These are phyloP conservation scores for Sarocladium kiliense DNA, from an alignment of 2,329 filamentous ascomycete genomes.

Conservation along the genomic window DNA sequence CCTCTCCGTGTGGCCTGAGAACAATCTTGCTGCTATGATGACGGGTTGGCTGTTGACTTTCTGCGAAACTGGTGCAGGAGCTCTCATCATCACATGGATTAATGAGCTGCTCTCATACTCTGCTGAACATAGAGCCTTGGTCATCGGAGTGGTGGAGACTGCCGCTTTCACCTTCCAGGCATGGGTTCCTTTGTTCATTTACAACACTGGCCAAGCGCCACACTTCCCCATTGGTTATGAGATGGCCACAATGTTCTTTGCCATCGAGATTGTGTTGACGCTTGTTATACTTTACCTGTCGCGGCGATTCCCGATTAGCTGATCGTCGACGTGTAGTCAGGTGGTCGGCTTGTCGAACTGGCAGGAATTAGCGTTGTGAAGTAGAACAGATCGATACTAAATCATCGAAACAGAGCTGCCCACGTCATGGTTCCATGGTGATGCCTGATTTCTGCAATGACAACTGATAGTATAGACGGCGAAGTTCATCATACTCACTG, in stretches of 20 bases:
- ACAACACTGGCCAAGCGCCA: conserved; percentile 30
- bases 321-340: neutral
- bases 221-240: conserved; percentile 33
- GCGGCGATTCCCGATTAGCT: conserved; percentile 9
- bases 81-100: conserved; percentile 38
- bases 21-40: conserved; percentile 29
- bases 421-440: too few species aligned
- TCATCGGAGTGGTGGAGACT: conserved; percentile 43
- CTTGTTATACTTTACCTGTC: conserved; percentile 16
- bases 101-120: conserved; percentile 40
- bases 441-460: too few species aligned
- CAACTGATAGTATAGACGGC: too few species aligned
- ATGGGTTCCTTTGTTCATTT: conserved; percentile 35
- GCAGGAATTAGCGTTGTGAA: too few species aligned
- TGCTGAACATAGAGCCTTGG: conserved; percentile 42
- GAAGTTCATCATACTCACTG: too few species aligned
- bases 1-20: conserved; percentile 27
- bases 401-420: too few species aligned
- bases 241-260: conserved; percentile 26
- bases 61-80: conserved; percentile 27
- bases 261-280: conserved; percentile 20
- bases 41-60: conserved; percentile 30
- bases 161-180: conserved; percentile 37
- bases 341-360: too few species aligned
- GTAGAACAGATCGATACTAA: too few species aligned